These are phyloP conservation scores for Tolypocladium sp. DNA, from an alignment of 2,329 filamentous ascomycete genomes.

Conservation along the genomic window DNA sequence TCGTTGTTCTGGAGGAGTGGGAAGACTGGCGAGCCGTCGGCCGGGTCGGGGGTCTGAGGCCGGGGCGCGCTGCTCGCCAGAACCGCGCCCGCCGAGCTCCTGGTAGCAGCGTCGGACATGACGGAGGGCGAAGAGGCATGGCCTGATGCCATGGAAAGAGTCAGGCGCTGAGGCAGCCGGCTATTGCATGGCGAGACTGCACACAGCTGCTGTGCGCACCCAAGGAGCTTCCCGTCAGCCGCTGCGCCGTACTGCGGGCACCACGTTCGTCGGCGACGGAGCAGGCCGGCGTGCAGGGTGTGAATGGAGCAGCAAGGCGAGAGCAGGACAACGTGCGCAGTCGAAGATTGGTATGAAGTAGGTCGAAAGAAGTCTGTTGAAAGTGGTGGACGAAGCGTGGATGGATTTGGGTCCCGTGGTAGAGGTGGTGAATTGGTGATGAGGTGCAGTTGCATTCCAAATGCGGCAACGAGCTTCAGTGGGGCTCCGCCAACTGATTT, in stretches of 20 bases:
- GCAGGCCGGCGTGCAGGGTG: neutral
- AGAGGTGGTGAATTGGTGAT: neutral
- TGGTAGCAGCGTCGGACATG: neutral
- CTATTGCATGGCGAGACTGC: neutral
- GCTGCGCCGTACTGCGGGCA: neutral
- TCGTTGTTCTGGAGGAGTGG: constrained; percentile 27
- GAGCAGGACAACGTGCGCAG: neutral
- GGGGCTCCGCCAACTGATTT: neutral
- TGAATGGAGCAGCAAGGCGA: neutral
- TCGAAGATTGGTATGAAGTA: neutral
- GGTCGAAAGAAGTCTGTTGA: neutral
- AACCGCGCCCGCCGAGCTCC: neutral
- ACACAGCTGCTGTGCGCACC: neutral
- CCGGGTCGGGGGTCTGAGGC: neutral
- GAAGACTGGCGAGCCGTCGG: constrained; percentile 9
- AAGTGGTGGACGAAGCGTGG: neutral
- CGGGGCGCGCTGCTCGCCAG: neutral
- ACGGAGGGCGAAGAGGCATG: neutral
- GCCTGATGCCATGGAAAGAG: neutral
- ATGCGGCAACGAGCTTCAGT: neutral
- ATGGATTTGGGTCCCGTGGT: neutral
- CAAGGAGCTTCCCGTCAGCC: neutral
- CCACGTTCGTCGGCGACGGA: neutral
- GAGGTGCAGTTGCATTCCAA: neutral
- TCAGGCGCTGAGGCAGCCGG: neutral